phyloP scores from a whole-genome alignment of 2,329 filamentous ascomycete species.

The Alternaria hordeiaustralica region DNA sequence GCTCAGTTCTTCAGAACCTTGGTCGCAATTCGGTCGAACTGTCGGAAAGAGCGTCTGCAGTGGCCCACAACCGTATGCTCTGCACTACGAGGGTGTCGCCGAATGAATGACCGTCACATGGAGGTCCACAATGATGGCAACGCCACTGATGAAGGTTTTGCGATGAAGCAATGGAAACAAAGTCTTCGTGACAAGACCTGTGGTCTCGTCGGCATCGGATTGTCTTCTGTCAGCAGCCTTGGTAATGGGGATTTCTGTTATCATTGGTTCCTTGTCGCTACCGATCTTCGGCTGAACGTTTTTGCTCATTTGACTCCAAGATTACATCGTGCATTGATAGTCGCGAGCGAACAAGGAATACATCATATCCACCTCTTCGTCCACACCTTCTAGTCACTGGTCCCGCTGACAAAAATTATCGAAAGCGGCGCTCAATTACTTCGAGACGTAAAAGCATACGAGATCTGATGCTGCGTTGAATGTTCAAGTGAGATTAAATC shows the following conservation, averaged over 20 bases:
- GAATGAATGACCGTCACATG: background rate
- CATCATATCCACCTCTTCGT: background rate
- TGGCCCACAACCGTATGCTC: no score
- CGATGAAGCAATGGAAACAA: background rate
- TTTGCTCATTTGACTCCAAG: background rate
- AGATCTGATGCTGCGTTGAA: background rate
- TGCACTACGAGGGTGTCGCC: background rate
- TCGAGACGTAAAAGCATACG: background rate
- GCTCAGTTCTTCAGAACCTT: background rate
- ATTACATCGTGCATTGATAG: background rate
- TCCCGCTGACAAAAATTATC: background rate
- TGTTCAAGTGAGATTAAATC: background rate
- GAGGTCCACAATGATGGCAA: background rate
- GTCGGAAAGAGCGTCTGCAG: background rate
- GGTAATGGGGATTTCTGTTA: background rate
- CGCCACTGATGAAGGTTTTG: background rate
- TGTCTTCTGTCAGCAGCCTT: background rate
- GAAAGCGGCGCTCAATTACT: background rate
- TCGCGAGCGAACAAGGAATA: background rate
- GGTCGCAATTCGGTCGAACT: background rate
- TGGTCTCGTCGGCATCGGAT: background rate
- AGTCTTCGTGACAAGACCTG: background rate
- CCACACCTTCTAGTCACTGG: background rate
- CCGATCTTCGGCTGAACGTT: background rate
- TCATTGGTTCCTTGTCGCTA: background rate